phyloP scores from a whole-genome alignment of 2,329 filamentous ascomycete genomes.

The Claviceps digitariae region DNA sequence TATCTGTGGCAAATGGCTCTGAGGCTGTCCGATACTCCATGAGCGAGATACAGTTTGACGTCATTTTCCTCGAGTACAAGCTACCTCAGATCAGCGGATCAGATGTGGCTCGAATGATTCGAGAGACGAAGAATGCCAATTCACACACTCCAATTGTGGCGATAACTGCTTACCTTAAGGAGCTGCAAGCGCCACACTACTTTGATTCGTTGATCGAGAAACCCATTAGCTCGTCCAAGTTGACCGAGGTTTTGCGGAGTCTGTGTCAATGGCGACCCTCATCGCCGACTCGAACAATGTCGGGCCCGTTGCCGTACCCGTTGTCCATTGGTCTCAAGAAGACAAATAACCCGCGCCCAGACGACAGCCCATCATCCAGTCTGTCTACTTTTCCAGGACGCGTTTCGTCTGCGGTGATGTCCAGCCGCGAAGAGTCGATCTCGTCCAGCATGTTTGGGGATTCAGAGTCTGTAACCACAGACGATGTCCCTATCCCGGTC shows the following conservation, averaged over 20 bases:
- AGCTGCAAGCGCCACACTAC: constrained; percentile 85
- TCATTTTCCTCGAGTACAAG: constrained; percentile 96
- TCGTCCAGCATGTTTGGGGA: constrained; percentile 82
- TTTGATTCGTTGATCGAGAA: constrained; percentile 96
- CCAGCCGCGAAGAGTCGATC: constrained; percentile 78
- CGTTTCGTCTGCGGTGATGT: constrained; percentile 64
- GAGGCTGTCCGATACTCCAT: constrained; percentile 90
- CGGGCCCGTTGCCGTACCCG: constrained; percentile 39
- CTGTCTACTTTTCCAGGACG: constrained; percentile 58
- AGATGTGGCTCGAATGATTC: constrained; percentile 93
- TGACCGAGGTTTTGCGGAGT: constrained; percentile 75
- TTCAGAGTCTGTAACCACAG: constrained; percentile 61
- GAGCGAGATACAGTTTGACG: constrained; percentile 96
- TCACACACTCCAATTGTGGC: constrained; percentile 90
- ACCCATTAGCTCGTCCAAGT: constrained; percentile 81
- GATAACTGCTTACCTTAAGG: constrained; percentile 95
- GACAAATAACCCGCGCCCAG: constrained; percentile 46
- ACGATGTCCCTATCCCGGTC: constrained; percentile 57
- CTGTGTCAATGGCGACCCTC: constrained; percentile 91
- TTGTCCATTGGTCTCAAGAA: constrained; percentile 53
- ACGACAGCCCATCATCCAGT: constrained; percentile 74
- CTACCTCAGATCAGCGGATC: constrained; percentile 88
- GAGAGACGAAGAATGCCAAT: constrained; percentile 92
- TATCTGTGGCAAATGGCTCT: constrained; percentile 77
- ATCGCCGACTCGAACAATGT: constrained; percentile 29